Evolutionary conservation across 2,329 filamentous ascomycete species (phyloP).

Genomic region (Verticillium zaregamsianum): DNA sequence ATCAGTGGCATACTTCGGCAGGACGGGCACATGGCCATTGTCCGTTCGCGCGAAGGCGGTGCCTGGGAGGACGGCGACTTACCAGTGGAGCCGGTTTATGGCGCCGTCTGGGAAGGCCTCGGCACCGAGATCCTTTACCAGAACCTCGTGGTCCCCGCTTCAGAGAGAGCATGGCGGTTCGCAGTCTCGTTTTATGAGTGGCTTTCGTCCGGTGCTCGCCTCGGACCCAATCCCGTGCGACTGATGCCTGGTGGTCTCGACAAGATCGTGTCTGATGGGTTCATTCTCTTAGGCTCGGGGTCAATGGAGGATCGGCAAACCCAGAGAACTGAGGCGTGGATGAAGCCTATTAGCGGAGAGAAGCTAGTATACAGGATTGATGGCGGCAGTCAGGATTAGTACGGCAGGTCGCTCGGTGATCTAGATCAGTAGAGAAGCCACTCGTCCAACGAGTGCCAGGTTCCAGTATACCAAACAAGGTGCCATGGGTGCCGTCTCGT

Average conservation of each 20-base stretch:
- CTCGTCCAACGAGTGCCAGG: too few species aligned
- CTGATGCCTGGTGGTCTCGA: conserved; percentile 26
- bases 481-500: too few species aligned
- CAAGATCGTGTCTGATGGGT: conserved; percentile 20
- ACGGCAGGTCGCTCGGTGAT: too few species aligned
- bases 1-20: conserved; percentile 20
- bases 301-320: conserved; percentile 18
- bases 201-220: conserved; percentile 16
- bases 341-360: conserved; percentile 34
- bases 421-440: too few species aligned
- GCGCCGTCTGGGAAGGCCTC: conserved; percentile 37
- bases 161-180: conserved; percentile 18
- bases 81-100: conserved; percentile 28
- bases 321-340: conserved; percentile 21
- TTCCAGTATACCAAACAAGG: too few species aligned
- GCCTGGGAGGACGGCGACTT: background rate
- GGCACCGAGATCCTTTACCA: conserved; percentile 35
- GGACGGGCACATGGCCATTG: conserved; percentile 13
- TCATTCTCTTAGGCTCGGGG: conserved; percentile 18
- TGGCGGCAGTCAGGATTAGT: too few species aligned
- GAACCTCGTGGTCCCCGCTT: conserved; percentile 17
- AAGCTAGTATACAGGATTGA: conserved; percentile 26
- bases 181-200: conserved; percentile 31
- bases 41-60: background rate
- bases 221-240: conserved; percentile 25